Percentiles rank a stretch among this genome's conserved stretches.
phyloP scores from a whole-genome alignment of 768 basidiomycete genomes.

The Macrolepiota albuminosa region DNA sequence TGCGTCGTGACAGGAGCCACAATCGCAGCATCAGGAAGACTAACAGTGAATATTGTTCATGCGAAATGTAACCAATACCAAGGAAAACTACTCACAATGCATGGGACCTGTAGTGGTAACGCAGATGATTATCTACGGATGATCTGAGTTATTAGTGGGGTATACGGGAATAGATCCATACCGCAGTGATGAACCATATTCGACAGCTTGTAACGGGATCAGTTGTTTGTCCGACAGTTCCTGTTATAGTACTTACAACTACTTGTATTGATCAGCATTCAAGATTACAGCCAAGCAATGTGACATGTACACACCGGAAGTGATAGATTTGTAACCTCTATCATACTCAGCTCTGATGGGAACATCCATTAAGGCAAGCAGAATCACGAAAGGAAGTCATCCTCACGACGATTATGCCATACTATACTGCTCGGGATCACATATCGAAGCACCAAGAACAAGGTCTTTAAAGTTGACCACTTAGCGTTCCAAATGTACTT shows the following conservation, averaged over 20 bases:
- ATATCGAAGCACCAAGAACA: conserved; percentile 38
- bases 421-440: conserved; percentile 24
- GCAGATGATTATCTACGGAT: conserved; percentile 26
- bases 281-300: neutral
- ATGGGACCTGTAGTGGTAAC: conserved; percentile 29
- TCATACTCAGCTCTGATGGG: conserved; percentile 3
- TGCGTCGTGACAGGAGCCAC: conserved; percentile 31
- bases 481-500: conserved; percentile 35
- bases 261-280: neutral
- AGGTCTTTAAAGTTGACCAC: conserved; percentile 29
- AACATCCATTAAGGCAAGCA: neutral
- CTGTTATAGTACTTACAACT: conserved; percentile 10
- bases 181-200: conserved; percentile 14
- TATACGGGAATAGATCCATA: neutral
- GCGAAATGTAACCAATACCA: neutral
- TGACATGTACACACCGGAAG: neutral
- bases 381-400: neutral
- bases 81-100: conserved; percentile 23
- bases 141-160: neutral
- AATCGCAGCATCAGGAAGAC: conserved; percentile 35
- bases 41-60: conserved; percentile 6
- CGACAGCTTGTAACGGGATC: conserved; percentile 6
- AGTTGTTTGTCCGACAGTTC: neutral
- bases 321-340: neutral
- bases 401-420: conserved; percentile 9